Conservation (phyloP, 2,329 filamentous ascomycete species). For the Diaporthe sp. region DNA sequence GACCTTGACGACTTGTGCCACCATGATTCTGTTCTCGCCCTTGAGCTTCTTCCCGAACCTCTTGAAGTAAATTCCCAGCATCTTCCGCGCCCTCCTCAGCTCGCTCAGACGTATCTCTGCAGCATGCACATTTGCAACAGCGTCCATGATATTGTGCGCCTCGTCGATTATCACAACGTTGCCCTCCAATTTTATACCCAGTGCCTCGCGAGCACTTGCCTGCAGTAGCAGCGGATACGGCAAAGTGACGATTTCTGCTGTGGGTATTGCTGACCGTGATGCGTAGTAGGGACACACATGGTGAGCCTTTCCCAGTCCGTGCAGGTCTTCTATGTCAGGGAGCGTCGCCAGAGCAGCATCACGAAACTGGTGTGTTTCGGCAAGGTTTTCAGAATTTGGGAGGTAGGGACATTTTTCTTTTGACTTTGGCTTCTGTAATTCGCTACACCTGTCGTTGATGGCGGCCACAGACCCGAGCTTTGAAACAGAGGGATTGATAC, state of each 20-base stretch:
- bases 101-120: constrained; percentile 81
- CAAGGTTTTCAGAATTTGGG: constrained; percentile 81
- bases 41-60: constrained; percentile 91
- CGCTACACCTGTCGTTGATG: constrained; percentile 93
- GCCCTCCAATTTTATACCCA: constrained; percentile 86
- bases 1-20: constrained; percentile 87
- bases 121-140: constrained; percentile 88
- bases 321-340: constrained; percentile 93
- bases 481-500: constrained; percentile 88
- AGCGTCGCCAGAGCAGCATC: constrained; percentile 87
- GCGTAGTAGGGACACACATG: constrained; percentile 96
- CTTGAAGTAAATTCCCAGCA: constrained; percentile 85
- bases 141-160: constrained; percentile 97
- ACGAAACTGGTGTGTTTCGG: constrained; percentile 82
- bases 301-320: constrained; percentile 80
- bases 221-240: constrained; percentile 94
- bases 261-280: constrained; percentile 84
- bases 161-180: constrained; percentile 97
- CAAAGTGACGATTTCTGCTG: constrained; percentile 90
- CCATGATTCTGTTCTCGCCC: constrained; percentile 90
- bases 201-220: constrained; percentile 85
- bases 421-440: constrained; percentile 82
- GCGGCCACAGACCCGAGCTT: constrained; percentile 78
- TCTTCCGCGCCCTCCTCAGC: constrained; percentile 77
- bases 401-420: constrained; percentile 80